A percentile compares a stretch with the other conserved stretches of the same genome.
Evolutionary conservation across 2,329 filamentous ascomycete genomes (phyloP).

Genomic region (Monosporascus sp.): DNA sequence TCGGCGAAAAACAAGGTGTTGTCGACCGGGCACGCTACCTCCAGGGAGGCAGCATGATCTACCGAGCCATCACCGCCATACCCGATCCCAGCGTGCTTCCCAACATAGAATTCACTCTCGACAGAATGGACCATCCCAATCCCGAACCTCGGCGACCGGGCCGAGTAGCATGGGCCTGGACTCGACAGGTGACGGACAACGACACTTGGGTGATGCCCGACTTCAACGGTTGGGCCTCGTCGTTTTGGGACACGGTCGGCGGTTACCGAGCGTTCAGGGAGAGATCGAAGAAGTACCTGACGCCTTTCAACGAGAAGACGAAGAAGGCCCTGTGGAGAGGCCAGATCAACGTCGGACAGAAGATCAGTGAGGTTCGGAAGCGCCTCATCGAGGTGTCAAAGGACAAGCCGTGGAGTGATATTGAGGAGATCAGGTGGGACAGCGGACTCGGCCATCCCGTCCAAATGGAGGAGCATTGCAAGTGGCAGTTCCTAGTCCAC

Average conservation of each 20-base stretch:
- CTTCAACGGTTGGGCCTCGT: slow-evolving; percentile 50
- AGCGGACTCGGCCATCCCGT: slow-evolving; percentile 37
- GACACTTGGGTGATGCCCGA: slow-evolving; percentile 47
- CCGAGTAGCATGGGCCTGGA: slow-evolving; percentile 36
- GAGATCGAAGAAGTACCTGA: slow-evolving; percentile 2
- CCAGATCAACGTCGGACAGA: slow-evolving; percentile 3
- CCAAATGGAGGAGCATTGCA: slow-evolving; percentile 46
- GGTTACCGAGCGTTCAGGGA: slow-evolving; percentile 36
- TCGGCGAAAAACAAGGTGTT: slow-evolving; percentile 4
- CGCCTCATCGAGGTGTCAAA: background rate
- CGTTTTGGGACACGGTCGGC: slow-evolving; percentile 37
- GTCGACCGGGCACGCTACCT: slow-evolving; percentile 1
- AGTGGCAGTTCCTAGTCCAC: slow-evolving; percentile 42
- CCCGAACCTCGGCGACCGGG: slow-evolving; percentile 11
- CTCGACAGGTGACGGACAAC: slow-evolving; percentile 31
- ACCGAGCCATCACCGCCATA: slow-evolving; percentile 39
- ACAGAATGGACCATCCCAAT: slow-evolving; percentile 37
- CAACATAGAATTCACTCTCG: slow-evolving; percentile 44
- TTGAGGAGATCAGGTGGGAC: slow-evolving; percentile 6
- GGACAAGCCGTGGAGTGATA: slow-evolving; percentile 1
- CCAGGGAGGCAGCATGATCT: slow-evolving; percentile 37
- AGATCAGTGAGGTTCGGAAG: slow-evolving; percentile 1
- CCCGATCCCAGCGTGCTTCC: slow-evolving; percentile 34
- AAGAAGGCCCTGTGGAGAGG: slow-evolving; percentile 6
- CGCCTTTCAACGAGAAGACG: slow-evolving; percentile 2